phyloP scores from a whole-genome alignment of 495 filamentous ascomycete species.

The Melanomma pulvis-pyrius region DNA sequence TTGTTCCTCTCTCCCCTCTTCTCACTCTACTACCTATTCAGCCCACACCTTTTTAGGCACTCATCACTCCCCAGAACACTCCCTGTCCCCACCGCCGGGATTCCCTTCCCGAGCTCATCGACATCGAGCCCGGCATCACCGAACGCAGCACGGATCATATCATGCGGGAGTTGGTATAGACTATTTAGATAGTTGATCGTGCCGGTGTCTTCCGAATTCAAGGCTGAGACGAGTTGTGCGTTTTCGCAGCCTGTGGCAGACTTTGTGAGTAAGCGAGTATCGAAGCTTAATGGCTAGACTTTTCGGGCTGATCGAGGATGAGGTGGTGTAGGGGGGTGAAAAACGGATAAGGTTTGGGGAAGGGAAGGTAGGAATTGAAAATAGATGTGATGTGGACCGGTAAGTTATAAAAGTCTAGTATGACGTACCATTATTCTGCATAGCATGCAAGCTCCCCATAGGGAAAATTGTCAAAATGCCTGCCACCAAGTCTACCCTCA shows the following conservation, averaged over 20 bases:
- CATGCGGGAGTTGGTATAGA: constrained; percentile 39
- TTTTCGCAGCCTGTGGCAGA: constrained; percentile 42
- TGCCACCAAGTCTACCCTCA: constrained; percentile 43
- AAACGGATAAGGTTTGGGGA: background rate
- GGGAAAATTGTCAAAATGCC: constrained; percentile 57
- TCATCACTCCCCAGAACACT: constrained; percentile 39
- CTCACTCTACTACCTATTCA: background rate
- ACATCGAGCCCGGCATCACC: constrained; percentile 30
- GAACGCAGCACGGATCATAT: constrained; percentile 43
- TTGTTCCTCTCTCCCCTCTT: background rate
- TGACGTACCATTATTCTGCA: constrained; percentile 52
- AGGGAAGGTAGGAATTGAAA: background rate
- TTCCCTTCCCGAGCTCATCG: constrained; percentile 20
- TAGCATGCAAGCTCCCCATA: constrained; percentile 52
- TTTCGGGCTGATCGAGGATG: background rate
- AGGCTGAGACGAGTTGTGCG: constrained; percentile 45
- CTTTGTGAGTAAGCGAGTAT: background rate
- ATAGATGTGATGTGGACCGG: background rate
- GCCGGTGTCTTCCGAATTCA: constrained; percentile 45
- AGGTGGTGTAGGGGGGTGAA: background rate
- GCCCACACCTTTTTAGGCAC: constrained; percentile 31
- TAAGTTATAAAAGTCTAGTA: background rate
- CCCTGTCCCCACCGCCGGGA: constrained; percentile 44
- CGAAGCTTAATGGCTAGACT: background rate
- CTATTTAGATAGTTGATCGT: constrained; percentile 45